Evolutionary conservation across 179 eudicot species (phyloP).

Genomic region (Nepenthes alata): DNA sequence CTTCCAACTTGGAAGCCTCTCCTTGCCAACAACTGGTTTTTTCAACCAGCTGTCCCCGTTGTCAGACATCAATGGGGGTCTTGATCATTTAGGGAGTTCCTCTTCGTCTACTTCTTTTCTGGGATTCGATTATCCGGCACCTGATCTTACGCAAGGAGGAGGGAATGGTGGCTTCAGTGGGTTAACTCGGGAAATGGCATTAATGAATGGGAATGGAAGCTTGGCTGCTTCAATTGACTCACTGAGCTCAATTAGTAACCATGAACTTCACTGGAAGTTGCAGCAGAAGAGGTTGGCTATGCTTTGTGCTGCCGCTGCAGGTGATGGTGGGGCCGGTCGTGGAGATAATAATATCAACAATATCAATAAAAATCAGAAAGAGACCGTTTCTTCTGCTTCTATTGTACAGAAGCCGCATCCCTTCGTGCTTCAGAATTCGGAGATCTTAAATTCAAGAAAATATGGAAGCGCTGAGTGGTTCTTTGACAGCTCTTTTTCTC

Average conservation of each 20-base stretch:
- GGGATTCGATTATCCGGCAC: slow-evolving; percentile 20
- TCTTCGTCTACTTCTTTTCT: not conserved
- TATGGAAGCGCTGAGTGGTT: slow-evolving; percentile 1
- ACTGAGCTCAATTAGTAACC: slow-evolving; percentile 59
- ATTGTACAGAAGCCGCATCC: slow-evolving; percentile 25
- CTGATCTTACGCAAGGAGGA: not conserved
- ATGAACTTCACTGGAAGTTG: slow-evolving; percentile 81
- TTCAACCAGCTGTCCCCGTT: too few relatives aligned
- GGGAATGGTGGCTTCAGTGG: slow-evolving; percentile 3
- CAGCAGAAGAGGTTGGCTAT: slow-evolving; percentile 61
- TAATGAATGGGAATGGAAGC: slow-evolving; percentile 1
- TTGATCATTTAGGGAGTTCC: not conserved
- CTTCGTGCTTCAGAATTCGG: slow-evolving; percentile 49
- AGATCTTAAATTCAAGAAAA: slow-evolving; percentile 7
- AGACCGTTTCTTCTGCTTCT: not conserved
- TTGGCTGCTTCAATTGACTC: slow-evolving; percentile 67
- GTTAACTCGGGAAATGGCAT: not conserved
- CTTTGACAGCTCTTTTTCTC: slow-evolving; percentile 12
- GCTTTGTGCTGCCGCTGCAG: slow-evolving; percentile 20
- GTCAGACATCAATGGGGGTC: not conserved
- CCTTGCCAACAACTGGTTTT: too few relatives aligned
- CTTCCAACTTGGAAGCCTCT: slow-evolving; percentile 47
- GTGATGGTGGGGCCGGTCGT: too few relatives aligned
- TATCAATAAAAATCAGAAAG: slow-evolving; percentile 11
- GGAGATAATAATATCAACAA: not conserved